These are phyloP conservation scores for Phialemoniopsis sp. DNA, from an alignment of 2,329 filamentous ascomycete species.

Conservation along the genomic window DNA sequence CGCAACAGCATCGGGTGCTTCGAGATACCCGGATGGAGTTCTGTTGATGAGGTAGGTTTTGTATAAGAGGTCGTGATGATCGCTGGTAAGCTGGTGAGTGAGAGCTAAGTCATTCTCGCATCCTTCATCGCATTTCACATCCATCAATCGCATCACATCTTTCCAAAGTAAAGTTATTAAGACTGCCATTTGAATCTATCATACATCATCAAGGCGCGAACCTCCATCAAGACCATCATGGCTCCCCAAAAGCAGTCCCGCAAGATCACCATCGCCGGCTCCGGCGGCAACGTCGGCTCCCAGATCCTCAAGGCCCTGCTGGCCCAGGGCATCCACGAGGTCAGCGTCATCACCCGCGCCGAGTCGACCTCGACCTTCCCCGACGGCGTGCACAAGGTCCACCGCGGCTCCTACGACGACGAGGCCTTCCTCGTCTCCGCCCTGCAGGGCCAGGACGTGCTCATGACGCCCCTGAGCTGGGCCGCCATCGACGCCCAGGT, in stretches of 20 bases:
- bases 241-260: constrained; percentile 6
- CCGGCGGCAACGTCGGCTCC: constrained; percentile 31
- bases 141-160: too few relatives aligned
- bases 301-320: constrained; percentile 31
- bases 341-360: constrained; percentile 44
- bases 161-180: too few relatives aligned
- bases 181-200: too few relatives aligned
- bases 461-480: constrained; percentile 32
- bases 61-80: too few relatives aligned
- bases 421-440: constrained; percentile 15
- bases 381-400: constrained; percentile 28
- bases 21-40: too few relatives aligned
- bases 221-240: neutral
- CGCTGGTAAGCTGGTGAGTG: too few relatives aligned
- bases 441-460: constrained; percentile 24
- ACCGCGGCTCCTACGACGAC: constrained; percentile 23
- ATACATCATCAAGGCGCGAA: too few relatives aligned
- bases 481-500: constrained; percentile 28
- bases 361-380: constrained; percentile 36
- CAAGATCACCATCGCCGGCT: constrained; percentile 22
- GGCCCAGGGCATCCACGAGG: constrained; percentile 35
- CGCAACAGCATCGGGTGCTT: too few relatives aligned
- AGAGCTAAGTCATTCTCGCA: too few relatives aligned
- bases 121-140: too few relatives aligned
- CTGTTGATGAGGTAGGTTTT: too few relatives aligned